phyloP scores from a whole-genome alignment of 1,284 basidiomycete species.

The Cerrena zonata region DNA sequence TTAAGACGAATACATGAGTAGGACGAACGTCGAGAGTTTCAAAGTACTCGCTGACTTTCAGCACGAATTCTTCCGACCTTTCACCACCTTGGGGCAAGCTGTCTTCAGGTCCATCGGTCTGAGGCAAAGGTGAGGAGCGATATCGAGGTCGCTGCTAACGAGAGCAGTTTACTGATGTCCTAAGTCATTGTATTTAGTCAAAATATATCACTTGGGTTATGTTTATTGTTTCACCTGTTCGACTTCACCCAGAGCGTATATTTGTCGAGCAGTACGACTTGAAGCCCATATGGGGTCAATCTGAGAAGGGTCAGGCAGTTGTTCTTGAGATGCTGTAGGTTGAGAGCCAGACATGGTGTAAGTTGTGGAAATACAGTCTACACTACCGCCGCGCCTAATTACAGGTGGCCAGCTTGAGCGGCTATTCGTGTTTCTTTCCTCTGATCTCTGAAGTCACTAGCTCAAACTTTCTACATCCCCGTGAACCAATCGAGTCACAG shows the following conservation, averaged over 20 bases:
- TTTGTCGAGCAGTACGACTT: constrained; percentile 73
- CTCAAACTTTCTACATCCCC: too few relatives aligned
- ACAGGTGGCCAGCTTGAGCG: too few relatives aligned
- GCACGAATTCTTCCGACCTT: constrained; percentile 74
- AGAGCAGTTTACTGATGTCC: constrained; percentile 71
- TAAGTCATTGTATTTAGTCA: constrained; percentile 22
- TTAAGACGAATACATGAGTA: background rate
- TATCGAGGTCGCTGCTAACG: constrained; percentile 69
- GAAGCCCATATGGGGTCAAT: constrained; percentile 73
- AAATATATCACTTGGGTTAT: background rate
- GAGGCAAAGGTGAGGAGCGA: constrained; percentile 70
- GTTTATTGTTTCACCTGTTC: constrained; percentile 53
- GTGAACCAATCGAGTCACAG: too few relatives aligned
- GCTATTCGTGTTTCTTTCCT: too few relatives aligned
- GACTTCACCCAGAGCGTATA: constrained; percentile 73
- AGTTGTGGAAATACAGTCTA: too few relatives aligned
- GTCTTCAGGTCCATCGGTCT: constrained; percentile 63
- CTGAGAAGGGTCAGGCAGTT: constrained; percentile 9
- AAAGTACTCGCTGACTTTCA: constrained; percentile 79
- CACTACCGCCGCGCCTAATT: too few relatives aligned
- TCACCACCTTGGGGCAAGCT: constrained; percentile 71
- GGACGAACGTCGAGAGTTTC: constrained; percentile 67
- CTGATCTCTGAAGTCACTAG: too few relatives aligned
- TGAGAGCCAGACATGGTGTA: background rate
- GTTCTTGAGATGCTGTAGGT: background rate